Evolutionary conservation across 2,329 filamentous ascomycete species (phyloP).

Genomic region (Zymoseptoria passerinii): DNA sequence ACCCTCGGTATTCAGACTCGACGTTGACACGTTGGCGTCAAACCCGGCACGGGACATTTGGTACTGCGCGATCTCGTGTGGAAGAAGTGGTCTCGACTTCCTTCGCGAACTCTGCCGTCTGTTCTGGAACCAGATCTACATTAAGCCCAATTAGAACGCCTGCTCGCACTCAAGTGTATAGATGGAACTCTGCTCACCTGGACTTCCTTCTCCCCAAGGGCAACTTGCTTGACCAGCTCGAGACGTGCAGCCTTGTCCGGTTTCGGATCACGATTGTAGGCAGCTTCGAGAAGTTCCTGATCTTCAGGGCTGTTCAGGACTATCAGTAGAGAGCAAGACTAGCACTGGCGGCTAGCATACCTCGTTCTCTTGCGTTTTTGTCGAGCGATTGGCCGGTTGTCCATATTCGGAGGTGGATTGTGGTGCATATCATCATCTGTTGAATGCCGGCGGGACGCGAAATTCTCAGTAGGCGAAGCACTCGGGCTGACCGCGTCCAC

Average conservation of each 20-base stretch:
- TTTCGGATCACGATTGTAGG: constrained; percentile 77
- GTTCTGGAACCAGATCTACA: constrained; percentile 96
- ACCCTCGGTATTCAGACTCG: background rate
- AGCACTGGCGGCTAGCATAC: constrained; percentile 31
- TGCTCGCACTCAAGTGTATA: background rate
- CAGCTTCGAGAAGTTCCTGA: constrained; percentile 77
- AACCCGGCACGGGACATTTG: constrained; percentile 21
- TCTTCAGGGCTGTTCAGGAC: constrained; percentile 63
- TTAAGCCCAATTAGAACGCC: background rate
- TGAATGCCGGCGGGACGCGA: background rate
- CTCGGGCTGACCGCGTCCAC: background rate
- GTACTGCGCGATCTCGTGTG: constrained; percentile 57
- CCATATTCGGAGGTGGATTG: constrained; percentile 39
- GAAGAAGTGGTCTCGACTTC: constrained; percentile 73
- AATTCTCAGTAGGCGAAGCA: background rate
- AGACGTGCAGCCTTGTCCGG: constrained; percentile 83
- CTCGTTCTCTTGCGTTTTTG: constrained; percentile 56
- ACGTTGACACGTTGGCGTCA: background rate
- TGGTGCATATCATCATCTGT: constrained; percentile 1
- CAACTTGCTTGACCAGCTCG: constrained; percentile 75
- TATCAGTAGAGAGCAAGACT: background rate
- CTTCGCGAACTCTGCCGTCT: constrained; percentile 85
- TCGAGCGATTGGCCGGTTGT: constrained; percentile 52
- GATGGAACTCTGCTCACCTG: constrained; percentile 56
- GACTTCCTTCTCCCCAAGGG: constrained; percentile 89